Conservation (phyloP, 2,329 filamentous ascomycete species). For the Rosellinia necatrix region DNA sequence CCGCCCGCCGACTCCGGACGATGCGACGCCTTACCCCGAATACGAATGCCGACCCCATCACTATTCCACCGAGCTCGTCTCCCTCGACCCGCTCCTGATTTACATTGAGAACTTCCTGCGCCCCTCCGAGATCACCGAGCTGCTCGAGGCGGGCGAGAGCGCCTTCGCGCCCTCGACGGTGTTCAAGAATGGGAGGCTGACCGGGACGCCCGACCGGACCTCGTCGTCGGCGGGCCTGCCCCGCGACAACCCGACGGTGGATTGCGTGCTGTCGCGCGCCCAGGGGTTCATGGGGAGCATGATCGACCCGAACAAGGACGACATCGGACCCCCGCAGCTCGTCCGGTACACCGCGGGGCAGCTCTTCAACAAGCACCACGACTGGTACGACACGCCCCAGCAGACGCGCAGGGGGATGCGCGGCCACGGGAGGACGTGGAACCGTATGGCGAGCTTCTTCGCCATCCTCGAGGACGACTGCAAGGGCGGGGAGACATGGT, state of each 20-base stretch:
- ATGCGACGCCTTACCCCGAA: conserved; percentile 11
- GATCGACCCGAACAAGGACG: conserved; percentile 45
- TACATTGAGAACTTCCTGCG: conserved; percentile 49
- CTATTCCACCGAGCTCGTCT: conserved; percentile 49
- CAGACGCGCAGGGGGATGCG: conserved; percentile 28
- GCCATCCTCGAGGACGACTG: conserved; percentile 48
- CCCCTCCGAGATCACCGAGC: conserved; percentile 41
- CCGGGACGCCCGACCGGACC: conserved; percentile 44
- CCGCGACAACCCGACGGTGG: conserved; percentile 43
- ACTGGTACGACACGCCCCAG: conserved; percentile 45
- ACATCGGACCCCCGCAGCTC: conserved; percentile 49
- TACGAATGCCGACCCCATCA: conserved; percentile 33
- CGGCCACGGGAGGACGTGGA: conserved; percentile 37
- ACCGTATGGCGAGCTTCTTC: conserved; percentile 50
- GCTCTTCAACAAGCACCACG: conserved; percentile 47
- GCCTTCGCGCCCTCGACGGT: conserved; percentile 46
- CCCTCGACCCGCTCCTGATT: conserved; percentile 48
- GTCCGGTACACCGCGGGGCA: conserved; percentile 48
- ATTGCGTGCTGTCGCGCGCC: conserved; percentile 46
- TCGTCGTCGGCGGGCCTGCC: conserved; percentile 47
- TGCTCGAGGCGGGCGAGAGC: conserved; percentile 43
- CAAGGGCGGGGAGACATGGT: conserved; percentile 49
- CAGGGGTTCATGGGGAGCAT: conserved; percentile 46
- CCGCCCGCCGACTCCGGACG: conserved; percentile 1
- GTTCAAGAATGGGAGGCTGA: conserved; percentile 42